Evolutionary conservation across 331 rosid genomes (phyloP).

Genomic region (Acacia pycnantha): DNA sequence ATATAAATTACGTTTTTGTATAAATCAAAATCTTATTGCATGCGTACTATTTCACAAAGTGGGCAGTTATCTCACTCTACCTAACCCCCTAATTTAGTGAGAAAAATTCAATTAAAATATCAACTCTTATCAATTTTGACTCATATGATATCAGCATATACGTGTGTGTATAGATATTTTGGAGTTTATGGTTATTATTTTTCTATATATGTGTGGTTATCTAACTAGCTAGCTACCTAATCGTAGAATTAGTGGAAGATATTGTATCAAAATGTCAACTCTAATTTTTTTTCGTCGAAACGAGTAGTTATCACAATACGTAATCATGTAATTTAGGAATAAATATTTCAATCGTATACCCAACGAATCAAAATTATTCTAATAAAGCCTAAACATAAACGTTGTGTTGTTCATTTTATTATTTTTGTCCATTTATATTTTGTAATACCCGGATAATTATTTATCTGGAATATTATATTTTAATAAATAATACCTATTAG

Average conservation of each 20-base stretch:
- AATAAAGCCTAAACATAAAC: background rate
- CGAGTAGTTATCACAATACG: background rate
- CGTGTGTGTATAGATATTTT: too few species aligned
- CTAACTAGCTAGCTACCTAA: background rate
- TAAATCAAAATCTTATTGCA: background rate
- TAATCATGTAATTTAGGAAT: background rate
- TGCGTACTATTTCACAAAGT: background rate
- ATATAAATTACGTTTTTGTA: too few species aligned
- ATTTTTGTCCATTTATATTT: background rate
- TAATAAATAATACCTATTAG: too few species aligned
- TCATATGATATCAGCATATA: background rate
- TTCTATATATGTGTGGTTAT: background rate
- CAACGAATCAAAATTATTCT: background rate
- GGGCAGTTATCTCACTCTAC: background rate
- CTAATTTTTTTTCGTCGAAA: too few species aligned
- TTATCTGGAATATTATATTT: too few species aligned
- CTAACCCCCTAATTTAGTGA: background rate
- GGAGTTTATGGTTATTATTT: background rate
- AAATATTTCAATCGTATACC: background rate
- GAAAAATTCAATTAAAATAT: background rate
- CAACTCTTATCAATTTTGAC: background rate
- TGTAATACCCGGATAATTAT: too few species aligned
- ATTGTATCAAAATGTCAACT: background rate
- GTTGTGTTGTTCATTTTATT: background rate
- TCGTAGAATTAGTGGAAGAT: background rate